A percentile compares a stretch with the other conserved stretches of the same genome.
phyloP scores from a whole-genome alignment of 2,329 filamentous ascomycete genomes.

The Talaromyces piceae region DNA sequence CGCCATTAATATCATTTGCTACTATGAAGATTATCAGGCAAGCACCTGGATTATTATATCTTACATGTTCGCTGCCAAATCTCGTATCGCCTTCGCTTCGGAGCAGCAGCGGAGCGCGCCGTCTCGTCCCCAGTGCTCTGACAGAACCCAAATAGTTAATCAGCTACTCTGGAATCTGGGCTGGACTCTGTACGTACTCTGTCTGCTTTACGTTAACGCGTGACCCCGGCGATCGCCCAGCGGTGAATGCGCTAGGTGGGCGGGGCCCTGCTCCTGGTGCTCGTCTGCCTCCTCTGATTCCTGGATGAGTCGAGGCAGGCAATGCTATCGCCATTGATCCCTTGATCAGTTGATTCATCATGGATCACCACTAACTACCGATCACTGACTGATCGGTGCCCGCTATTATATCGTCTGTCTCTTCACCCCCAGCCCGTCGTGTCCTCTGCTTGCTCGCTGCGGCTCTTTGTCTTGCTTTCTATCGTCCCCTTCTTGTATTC shows the following conservation, averaged over 20 bases:
- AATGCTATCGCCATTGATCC: background rate
- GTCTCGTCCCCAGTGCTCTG: no score
- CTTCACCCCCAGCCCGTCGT: background rate
- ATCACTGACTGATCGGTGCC: no score
- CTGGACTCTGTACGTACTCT: no score
- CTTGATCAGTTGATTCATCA: background rate
- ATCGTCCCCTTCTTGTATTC: background rate
- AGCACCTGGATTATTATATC: background rate
- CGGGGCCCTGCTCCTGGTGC: background rate
- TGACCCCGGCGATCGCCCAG: background rate
- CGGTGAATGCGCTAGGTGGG: background rate
- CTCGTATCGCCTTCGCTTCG: background rate
- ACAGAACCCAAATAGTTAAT: no score
- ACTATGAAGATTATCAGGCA: no score
- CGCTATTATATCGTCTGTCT: no score
- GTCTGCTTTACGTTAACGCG: background rate
- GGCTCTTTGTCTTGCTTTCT: background rate
- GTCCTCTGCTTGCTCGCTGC: background rate
- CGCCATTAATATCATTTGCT: background rate
- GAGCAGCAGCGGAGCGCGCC: background rate
- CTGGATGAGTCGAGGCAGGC: background rate
- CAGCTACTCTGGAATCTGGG: no score
- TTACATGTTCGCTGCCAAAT: background rate
- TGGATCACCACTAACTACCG: no score
- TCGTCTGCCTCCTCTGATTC: background rate